Evolutionary conservation across 148 eudicot genomes (phyloP), one percentile per base, ranked within the genome.

Genomic region (Fallopia convolvulus): DNA sequence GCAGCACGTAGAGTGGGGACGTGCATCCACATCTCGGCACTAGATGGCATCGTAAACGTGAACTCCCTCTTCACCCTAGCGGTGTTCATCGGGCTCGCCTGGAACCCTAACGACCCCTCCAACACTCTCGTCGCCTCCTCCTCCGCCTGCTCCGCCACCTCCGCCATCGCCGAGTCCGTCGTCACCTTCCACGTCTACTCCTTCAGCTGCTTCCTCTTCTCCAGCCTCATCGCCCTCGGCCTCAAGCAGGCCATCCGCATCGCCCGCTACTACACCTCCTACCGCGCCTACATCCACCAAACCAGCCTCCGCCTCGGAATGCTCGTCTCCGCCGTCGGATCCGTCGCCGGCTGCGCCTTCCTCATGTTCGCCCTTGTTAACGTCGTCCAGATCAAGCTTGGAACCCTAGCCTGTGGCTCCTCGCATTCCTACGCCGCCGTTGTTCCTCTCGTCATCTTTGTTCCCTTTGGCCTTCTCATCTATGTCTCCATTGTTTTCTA

Each of bases 381-480:
- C 78, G 91, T 91, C 41, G 94, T 87, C 6, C 97, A 93, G 86
- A 88, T 93, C 76, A 93, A 93, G 90, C 84, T 93, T 3, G 98
- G 97, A 61, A 82, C 86, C 21, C 78, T 91, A 78, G 76, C 80
- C 0, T 91, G 98, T 78, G 98, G 93, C 20, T 88, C 92, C 15
- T 42, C 81, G 1, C 85, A 91, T n/a, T 84, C 81, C 32, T 87
- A 81, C 71, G 95, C 87, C 30, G 98, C 97, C 68, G 89, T 94
- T 68, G 85, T 94, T 48, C 97, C 98, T 3, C 86, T 94, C 21
- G 82, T 91, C 56, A 86, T 85, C 36, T 81, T 93, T n/a, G 98
- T 93, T 18, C 98, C 98, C 18, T 52, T 79, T 76, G 97, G 83
- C 12, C 91, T 93, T 32, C 52, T 90, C 32, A 85, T 93, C 49